Conservation (phyloP, 1,284 basidiomycete genomes). For the Crucibulum parvulum region DNA sequence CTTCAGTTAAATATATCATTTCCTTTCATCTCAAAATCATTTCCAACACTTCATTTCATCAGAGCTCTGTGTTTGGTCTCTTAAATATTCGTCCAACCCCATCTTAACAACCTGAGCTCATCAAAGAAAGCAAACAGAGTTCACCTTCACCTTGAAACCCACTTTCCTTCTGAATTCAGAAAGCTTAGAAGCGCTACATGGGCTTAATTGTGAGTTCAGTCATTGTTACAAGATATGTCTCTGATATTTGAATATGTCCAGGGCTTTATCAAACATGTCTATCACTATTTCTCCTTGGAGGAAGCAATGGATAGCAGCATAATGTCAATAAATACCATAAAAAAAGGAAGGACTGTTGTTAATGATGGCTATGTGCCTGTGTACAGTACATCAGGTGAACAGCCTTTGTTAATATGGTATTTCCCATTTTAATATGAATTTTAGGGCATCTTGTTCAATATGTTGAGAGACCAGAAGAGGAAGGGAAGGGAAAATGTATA, state of each 20-base stretch:
- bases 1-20: background rate
- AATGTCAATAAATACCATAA: background rate
- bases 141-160: background rate
- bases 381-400: background rate
- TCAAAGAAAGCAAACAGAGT: background rate
- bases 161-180: background rate
- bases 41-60: background rate
- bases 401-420: background rate
- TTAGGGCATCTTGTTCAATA: background rate
- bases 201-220: background rate
- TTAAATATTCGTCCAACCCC: background rate
- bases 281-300: background rate
- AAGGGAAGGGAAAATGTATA: background rate
- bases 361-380: background rate
- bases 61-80: background rate
- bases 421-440: background rate
- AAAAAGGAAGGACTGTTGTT: background rate
- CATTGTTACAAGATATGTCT: background rate
- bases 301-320: background rate
- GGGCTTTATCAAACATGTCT: background rate
- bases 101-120: background rate
- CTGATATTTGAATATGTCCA: background rate
- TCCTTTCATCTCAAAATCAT: background rate
- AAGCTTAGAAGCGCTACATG: background rate
- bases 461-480: background rate